Evolutionary conservation across 257 asterid genomes (phyloP).

Genomic region (Solanum tarapatanum): DNA sequence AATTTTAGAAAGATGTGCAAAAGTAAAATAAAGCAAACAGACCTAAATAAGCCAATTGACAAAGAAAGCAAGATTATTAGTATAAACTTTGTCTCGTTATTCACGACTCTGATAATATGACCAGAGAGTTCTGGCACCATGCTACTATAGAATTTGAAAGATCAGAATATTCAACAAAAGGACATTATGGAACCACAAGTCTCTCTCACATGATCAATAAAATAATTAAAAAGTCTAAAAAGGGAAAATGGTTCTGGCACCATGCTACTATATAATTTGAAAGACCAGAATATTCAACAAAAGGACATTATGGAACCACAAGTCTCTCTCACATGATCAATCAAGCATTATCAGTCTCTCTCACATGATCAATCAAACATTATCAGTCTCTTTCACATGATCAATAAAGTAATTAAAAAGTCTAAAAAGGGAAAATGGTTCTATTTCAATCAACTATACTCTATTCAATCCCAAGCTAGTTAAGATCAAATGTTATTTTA

Average conservation of each 20-base stretch:
- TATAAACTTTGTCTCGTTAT: too few species aligned
- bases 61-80: background rate
- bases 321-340: background rate
- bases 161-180: background rate
- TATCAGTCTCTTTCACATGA: background rate
- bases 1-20: background rate
- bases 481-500: background rate
- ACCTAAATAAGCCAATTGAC: background rate
- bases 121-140: background rate
- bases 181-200: background rate
- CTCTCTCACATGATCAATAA: background rate
- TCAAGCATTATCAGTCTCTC: background rate
- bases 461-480: background rate
- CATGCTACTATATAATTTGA: too few species aligned
- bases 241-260: too few species aligned
- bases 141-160: background rate
- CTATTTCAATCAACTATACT: background rate
- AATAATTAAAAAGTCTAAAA: too few species aligned
- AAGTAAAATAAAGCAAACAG: background rate
- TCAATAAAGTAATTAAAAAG: background rate
- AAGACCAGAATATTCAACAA: too few species aligned
- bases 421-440: background rate
- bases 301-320: too few species aligned
- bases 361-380: background rate
- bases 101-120: background rate